Evolutionary conservation across 192 early-diverging fungal species (phyloP).

Genomic region (Coemansia sp.): DNA sequence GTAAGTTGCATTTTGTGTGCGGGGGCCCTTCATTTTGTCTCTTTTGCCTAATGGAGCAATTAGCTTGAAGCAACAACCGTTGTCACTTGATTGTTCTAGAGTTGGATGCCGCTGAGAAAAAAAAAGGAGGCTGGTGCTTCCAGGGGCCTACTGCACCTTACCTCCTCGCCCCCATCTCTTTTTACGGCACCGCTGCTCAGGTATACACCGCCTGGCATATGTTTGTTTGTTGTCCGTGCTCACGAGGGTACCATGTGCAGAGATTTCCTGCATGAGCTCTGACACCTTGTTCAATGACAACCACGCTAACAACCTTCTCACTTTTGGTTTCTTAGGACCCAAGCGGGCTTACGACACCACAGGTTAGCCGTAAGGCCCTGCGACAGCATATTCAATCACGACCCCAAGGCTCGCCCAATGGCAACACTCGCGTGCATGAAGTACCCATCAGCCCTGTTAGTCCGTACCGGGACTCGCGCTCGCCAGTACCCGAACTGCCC

Average conservation of each 20-base stretch:
- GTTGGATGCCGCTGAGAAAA: background rate
- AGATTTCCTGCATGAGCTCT: background rate
- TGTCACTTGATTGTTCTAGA: background rate
- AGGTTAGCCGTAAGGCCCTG: conserved; percentile 32
- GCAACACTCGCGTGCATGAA: conserved; percentile 2
- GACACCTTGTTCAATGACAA: background rate
- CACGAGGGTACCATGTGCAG: background rate
- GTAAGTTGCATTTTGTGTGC: background rate
- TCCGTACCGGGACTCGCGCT: conserved; percentile 22
- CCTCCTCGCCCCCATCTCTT: background rate
- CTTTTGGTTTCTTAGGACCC: conserved; percentile 25
- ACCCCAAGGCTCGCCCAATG: conserved; percentile 10
- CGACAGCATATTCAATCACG: conserved; percentile 22
- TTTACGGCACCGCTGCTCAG: background rate
- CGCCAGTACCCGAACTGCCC: conserved; percentile 11
- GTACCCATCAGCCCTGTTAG: conserved; percentile 37
- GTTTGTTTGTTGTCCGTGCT: conserved; percentile 6
- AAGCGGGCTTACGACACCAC: conserved; percentile 42
- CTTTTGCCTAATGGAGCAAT: conserved; percentile 6
- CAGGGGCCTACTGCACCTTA: background rate
- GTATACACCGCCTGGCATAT: background rate
- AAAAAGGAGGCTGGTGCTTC: conserved; percentile 8
- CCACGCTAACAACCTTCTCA: background rate
- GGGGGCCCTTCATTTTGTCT: background rate
- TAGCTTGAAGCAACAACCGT: background rate